Evolutionary conservation across 257 asterid species (phyloP).

Genomic region (Perilla frutescens): DNA sequence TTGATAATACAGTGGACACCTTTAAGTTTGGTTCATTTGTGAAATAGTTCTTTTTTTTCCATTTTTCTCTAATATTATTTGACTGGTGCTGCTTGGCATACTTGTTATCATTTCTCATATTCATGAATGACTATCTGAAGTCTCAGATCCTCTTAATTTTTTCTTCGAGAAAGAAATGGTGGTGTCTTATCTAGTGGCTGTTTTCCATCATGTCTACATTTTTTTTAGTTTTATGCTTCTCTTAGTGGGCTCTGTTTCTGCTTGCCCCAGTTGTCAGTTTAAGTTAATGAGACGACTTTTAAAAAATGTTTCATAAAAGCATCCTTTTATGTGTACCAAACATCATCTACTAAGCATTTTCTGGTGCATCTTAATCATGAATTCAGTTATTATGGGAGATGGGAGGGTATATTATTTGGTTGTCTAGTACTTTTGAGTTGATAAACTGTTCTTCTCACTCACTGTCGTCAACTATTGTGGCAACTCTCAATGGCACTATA

Average conservation of each 20-base stretch:
- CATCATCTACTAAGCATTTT: background rate
- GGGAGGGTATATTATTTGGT: background rate
- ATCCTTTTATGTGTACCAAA: too few species aligned
- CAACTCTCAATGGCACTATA: slow-evolving; percentile 22
- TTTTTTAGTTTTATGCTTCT: background rate
- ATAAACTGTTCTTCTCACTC: background rate
- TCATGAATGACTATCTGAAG: background rate
- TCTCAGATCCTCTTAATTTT: background rate
- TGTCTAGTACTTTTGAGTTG: slow-evolving; percentile 5
- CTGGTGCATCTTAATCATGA: background rate
- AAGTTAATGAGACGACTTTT: background rate
- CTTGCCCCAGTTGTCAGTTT: background rate
- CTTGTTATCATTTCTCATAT: background rate
- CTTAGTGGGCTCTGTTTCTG: background rate
- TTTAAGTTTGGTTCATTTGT: slow-evolving; percentile 1
- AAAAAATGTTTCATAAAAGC: too few species aligned
- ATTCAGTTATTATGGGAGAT: slow-evolving; percentile 16
- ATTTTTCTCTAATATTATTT: background rate
- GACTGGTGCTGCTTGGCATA: background rate
- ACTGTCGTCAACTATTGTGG: slow-evolving; percentile 10
- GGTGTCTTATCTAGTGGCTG: background rate
- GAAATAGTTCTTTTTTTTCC: background rate
- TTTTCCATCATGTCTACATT: background rate
- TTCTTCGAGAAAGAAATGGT: background rate
- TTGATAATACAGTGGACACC: background rate